phyloP scores from a whole-genome alignment of 306 rosid genomes.

The Cercis canadensis region DNA sequence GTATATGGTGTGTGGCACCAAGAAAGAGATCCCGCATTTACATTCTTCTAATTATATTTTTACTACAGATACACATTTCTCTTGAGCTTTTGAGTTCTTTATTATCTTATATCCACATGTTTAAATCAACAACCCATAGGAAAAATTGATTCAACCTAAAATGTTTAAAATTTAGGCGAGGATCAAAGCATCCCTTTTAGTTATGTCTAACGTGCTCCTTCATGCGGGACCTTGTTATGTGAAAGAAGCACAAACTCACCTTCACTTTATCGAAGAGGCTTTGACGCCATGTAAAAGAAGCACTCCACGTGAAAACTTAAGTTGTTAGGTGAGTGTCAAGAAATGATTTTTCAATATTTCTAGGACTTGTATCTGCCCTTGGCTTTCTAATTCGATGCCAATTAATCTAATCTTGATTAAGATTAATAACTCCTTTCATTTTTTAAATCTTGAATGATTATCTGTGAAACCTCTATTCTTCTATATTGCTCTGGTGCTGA shows the following conservation, averaged over 20 bases:
- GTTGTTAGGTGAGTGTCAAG: background rate
- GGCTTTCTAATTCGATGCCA: background rate
- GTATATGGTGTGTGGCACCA: no score
- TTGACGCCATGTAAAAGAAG: conserved; percentile 17
- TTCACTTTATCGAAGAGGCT: conserved; percentile 10
- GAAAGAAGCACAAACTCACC: conserved; percentile 5
- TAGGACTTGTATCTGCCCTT: background rate
- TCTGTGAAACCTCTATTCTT: background rate
- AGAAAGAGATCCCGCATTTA: no score
- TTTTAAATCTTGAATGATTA: background rate
- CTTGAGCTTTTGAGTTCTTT: no score
- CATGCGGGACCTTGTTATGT: conserved; percentile 5
- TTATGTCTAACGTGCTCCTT: conserved; percentile 4
- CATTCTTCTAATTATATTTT: no score
- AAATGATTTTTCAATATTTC: background rate
- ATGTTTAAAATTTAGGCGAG: background rate
- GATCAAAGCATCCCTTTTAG: background rate
- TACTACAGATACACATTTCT: no score
- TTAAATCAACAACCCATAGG: background rate
- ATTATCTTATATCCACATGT: no score
- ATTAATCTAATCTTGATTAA: conserved; percentile 9
- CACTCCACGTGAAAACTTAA: conserved; percentile 14
- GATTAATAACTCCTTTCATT: background rate
- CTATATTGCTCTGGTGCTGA: no score
- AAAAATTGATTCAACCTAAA: background rate